Evolutionary conservation across 768 basidiomycete species (phyloP), one percentile per base, ranked within the genome.

Genomic region (Tylopilus felleus): DNA sequence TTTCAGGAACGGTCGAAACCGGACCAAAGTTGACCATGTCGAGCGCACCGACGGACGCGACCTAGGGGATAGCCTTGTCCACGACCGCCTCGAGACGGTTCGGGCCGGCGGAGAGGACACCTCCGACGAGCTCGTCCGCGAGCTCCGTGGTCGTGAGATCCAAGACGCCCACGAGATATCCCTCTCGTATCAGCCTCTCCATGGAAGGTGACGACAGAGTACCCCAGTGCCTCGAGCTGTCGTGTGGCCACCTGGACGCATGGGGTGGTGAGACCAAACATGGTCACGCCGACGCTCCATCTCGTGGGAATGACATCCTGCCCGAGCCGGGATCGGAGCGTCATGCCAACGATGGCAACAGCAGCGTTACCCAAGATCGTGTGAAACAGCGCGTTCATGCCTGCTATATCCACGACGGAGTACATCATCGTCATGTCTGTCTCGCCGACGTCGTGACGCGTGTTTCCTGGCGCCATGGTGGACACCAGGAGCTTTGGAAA

Each of bases 21-120:
- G 70, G 60, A 19, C 65, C 71, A 57, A 73, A 71, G 46, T 73
- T 72, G 38, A 70, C 70, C 60, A 73, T 59, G 48, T 70, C 71
- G 13, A 71, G 55, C 9, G 69, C 71, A 6, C 70, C 69, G 5
- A 71, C 47, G 0, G 68, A 72, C 27, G 69, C 60, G 4, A 72
- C 67, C 36, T 68, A 66, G 7, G 70, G 66, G 10, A 68, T 52
- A 45, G 39, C 38, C 39, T 17, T 54, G 33, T 47, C 51, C 19
- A 51, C 51, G 13, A 65, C 65, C 10, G 69, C 67, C 40, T 64
- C 59, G 29, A 70, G 71, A 42, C 64, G 64, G 21, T 54, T 28
- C 7, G 71, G 53, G 6, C 67, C 69, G 2, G 69, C 67, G 17
- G 49, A 56, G 13, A 72, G 60, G 0, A 66, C 60, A 17, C 64